Conservation (phyloP, 2,329 filamentous ascomycete genomes). For the Basipetospora sp. region DNA sequence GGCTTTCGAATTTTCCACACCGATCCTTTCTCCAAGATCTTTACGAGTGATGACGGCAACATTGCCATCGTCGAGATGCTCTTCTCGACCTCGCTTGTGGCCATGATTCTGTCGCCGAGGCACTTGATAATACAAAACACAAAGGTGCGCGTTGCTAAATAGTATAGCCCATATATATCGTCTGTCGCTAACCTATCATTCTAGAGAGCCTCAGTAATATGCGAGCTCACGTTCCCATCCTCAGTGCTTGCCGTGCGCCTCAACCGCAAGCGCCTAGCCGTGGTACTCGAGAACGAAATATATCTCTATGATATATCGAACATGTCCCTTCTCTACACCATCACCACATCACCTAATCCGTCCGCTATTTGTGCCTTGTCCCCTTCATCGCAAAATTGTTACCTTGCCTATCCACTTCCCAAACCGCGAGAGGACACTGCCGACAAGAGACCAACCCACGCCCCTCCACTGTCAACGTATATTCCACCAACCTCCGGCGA, state of each 20-base stretch:
- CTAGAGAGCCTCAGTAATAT: slow-evolving; percentile 66
- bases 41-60: slow-evolving; percentile 86
- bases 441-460: slow-evolving; percentile 57
- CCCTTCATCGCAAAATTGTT: slow-evolving; percentile 89
- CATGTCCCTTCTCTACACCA: slow-evolving; percentile 87
- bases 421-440: slow-evolving; percentile 48
- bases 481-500: slow-evolving; percentile 77
- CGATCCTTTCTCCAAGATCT: slow-evolving; percentile 88
- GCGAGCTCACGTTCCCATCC: slow-evolving; percentile 96
- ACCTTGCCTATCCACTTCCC: slow-evolving; percentile 82
- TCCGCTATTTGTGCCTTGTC: slow-evolving; percentile 83
- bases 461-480: slow-evolving; percentile 65
- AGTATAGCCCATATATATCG: too few species aligned
- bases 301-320: slow-evolving; percentile 98
- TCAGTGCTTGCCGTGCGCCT: slow-evolving; percentile 84
- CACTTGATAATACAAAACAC: slow-evolving; percentile 95
- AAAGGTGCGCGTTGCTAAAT: slow-evolving; percentile 57
- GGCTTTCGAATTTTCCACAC: slow-evolving; percentile 95
- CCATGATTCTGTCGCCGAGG: slow-evolving; percentile 78
- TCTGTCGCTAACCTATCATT: slow-evolving; percentile 10
- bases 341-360: slow-evolving; percentile 86
- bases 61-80: slow-evolving; percentile 97
- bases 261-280: slow-evolving; percentile 84
- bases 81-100: slow-evolving; percentile 92
- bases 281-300: slow-evolving; percentile 88